phyloP scores from a whole-genome alignment of 805 yeast species.

The Ogataea philodendri region DNA sequence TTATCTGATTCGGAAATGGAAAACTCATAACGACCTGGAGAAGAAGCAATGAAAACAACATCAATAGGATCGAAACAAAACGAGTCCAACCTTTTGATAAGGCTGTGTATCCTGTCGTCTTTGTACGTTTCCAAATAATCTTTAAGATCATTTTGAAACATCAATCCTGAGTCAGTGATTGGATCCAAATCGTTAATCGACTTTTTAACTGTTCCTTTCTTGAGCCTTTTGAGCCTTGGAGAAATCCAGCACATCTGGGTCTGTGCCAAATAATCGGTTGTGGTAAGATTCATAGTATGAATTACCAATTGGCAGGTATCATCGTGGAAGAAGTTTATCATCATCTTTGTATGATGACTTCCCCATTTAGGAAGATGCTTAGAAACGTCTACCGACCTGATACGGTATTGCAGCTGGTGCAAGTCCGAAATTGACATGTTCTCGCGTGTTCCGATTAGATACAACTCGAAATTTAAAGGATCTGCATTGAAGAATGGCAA shows the following conservation, averaged over 20 bases:
- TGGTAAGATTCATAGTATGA: slow-evolving; percentile 59
- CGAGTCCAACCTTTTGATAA: slow-evolving; percentile 32
- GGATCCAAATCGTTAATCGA: slow-evolving; percentile 7
- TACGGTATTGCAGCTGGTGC: slow-evolving; percentile 19
- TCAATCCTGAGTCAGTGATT: slow-evolving; percentile 19
- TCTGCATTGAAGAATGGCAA: slow-evolving; percentile 23
- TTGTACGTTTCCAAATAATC: slow-evolving; percentile 46
- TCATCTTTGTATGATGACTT: slow-evolving; percentile 67
- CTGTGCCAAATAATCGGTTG: slow-evolving; percentile 51
- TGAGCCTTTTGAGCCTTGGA: slow-evolving; percentile 36
- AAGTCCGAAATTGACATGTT: slow-evolving; percentile 37
- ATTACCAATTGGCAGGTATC: slow-evolving; percentile 49
- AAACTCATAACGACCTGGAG: slow-evolving; percentile 43
- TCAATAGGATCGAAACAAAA: slow-evolving; percentile 47
- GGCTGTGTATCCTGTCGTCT: slow-evolving; percentile 25
- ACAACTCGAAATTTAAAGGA: slow-evolving; percentile 21
- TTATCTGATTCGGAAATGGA: slow-evolving; percentile 13
- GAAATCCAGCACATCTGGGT: slow-evolving; percentile 70
- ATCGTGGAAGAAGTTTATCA: slow-evolving; percentile 53
- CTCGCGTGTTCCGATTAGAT: slow-evolving; percentile 32
- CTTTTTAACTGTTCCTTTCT: slow-evolving; percentile 4
- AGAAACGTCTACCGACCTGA: slow-evolving; percentile 32
- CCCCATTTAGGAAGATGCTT: slow-evolving; percentile 34
- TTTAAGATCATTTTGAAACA: slow-evolving; percentile 46
- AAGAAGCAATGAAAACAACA: slow-evolving; percentile 55